Base-by-base conservation (phyloP, 352 stramenopile species). In the Aphanomyces cochlioides region DNA sequence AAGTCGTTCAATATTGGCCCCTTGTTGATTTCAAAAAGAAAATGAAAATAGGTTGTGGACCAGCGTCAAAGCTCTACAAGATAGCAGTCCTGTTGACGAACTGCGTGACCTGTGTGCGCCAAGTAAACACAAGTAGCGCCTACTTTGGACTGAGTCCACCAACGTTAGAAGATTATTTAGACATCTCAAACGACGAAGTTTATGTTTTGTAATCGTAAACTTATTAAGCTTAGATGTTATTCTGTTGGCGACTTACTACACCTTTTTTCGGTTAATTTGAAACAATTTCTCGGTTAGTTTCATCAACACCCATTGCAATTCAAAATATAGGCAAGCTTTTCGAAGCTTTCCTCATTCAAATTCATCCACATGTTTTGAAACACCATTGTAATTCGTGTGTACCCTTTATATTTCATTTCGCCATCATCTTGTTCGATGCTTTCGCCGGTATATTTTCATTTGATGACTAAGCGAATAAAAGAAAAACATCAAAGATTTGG, bases 21-120 rank as follows among this genome's bases (percentile, higher is more conserved):
- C 13, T 53, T 53, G 45, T 53, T 53, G 45, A 53, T 19, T 53
- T n/a, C 45, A 53, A 53, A 53, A 53, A 53, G 45, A 53, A 53
- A 19, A 53, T 53, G 45, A 15, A 19, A 15, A 53, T 53, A n/a
- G 45, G 45, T n/a, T n/a, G n/a, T n/a, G n/a, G 45, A n/a, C 45
- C 45, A 19, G n/a, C n/a, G 2, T 53, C 45, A 15, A 53, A 53
- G 45, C 13, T 53, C 13, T 53, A 53, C n/a, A 53, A 53, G n/a
- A 19, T 53, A 15, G 45, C 45, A n/a, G 45, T 53, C 13, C 45
- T 53, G 13, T 2, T 53, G 45, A 53, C 45, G 13, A 53, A 53
- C 45, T 53, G 13, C n/a, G 45, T 53, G n/a, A 53, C 45, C 1
- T 53, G 45, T 53, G 45, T 2, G 13, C 45, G 13, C 1, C 45